Conservation (phyloP, 768 basidiomycete genomes). For the Gelatoporia subvermispora region DNA sequence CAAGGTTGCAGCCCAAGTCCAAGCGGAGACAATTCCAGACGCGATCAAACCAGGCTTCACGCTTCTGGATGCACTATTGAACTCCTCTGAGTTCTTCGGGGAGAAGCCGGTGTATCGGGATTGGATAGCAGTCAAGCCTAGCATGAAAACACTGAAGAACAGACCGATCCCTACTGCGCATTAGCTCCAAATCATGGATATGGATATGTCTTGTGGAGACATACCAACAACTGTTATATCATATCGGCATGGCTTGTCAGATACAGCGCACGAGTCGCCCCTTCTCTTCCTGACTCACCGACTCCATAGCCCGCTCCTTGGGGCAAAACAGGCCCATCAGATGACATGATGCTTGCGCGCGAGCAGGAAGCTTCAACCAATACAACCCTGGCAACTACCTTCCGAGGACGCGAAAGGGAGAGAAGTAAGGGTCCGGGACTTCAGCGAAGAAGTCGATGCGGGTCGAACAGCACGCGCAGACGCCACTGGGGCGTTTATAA, state of each 20-base stretch:
- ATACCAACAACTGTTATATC: constrained; percentile 44
- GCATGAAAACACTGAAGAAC: constrained; percentile 83
- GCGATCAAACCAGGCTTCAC: constrained; percentile 92
- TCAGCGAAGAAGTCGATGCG: constrained; percentile 7
- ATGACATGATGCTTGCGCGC: constrained; percentile 15
- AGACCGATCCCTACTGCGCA: constrained; percentile 66
- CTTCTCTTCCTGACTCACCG: constrained; percentile 39
- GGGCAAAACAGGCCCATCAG: constrained; percentile 46
- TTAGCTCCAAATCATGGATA: background rate
- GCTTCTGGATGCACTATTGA: constrained; percentile 74
- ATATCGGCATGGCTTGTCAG: background rate
- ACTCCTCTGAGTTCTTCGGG: constrained; percentile 76
- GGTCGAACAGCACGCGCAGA: background rate
- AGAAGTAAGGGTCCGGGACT: background rate
- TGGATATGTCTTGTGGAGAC: background rate
- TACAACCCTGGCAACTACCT: background rate
- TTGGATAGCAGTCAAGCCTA: constrained; percentile 74
- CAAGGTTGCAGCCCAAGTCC: constrained; percentile 86
- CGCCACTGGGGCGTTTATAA: too few relatives aligned
- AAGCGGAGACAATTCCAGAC: constrained; percentile 87
- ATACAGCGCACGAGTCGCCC: background rate
- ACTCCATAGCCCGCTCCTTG: constrained; percentile 87
- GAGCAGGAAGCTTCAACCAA: background rate
- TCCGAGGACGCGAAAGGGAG: background rate
- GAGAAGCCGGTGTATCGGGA: constrained; percentile 80